A percentile compares a stretch with the other conserved stretches of the same genome.
Evolutionary conservation across 371 early-diverging fungal species (phyloP).

Genomic region (Choanephora cucurbitarum): DNA sequence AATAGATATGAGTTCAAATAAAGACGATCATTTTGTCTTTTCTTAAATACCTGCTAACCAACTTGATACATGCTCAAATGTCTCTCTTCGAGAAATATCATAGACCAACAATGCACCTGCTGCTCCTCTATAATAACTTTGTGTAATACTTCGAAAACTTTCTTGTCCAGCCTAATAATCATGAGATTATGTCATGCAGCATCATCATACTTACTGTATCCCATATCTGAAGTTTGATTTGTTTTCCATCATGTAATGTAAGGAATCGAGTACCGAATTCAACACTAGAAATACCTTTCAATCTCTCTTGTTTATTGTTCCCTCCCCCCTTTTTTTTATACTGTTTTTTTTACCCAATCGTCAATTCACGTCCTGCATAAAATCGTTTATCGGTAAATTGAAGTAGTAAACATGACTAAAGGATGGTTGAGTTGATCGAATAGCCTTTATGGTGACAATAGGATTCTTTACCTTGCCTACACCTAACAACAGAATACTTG

Average conservation of each 20-base stretch:
- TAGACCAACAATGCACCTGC: slow-evolving; percentile 88
- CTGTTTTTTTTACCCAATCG: slow-evolving; percentile 68
- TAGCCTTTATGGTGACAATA: not conserved
- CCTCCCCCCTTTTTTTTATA: not conserved
- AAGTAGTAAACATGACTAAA: slow-evolving; percentile 76
- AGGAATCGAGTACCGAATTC: slow-evolving; percentile 85
- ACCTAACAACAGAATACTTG: slow-evolving; percentile 56
- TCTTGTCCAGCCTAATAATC: slow-evolving; percentile 95
- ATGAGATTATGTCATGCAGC: not conserved
- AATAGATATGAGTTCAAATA: not conserved
- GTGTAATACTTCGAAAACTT: slow-evolving; percentile 93
- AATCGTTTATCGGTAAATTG: slow-evolving; percentile 87
- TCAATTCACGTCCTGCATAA: slow-evolving; percentile 80
- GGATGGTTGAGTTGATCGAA: slow-evolving; percentile 5
- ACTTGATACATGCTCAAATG: slow-evolving; percentile 87
- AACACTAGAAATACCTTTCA: slow-evolving; percentile 62
- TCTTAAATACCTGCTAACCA: slow-evolving; percentile 90
- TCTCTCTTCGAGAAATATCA: slow-evolving; percentile 83
- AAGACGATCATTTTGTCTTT: not conserved
- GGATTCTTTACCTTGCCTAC: slow-evolving; percentile 71
- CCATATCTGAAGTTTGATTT: slow-evolving; percentile 98
- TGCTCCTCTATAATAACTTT: slow-evolving; percentile 97
- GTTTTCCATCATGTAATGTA: slow-evolving; percentile 69
- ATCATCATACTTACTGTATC: slow-evolving; percentile 84
- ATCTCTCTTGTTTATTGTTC: slow-evolving; percentile 6